phyloP scores from a whole-genome alignment of 371 early-diverging fungal species.

The Rhizopus arrhizus region DNA sequence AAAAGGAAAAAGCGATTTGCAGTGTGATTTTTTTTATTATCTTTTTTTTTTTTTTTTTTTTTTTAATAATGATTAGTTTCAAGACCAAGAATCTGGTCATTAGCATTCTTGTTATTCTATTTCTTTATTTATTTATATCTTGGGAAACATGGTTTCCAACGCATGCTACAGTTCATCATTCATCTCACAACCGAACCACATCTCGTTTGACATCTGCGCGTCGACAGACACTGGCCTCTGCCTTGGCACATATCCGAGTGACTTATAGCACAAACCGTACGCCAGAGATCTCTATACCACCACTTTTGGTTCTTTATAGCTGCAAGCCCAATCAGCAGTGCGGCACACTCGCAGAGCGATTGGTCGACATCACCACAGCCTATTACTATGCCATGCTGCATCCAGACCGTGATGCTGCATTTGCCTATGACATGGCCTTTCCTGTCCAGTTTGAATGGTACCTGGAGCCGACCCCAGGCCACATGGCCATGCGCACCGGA shows the following conservation, averaged over 20 bases:
- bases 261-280: slow-evolving; percentile 52
- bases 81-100: neutral
- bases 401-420: slow-evolving; percentile 36
- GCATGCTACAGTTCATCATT: neutral
- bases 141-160: neutral
- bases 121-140: neutral
- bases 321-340: slow-evolving; percentile 26
- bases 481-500: slow-evolving; percentile 37
- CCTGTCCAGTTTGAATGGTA: slow-evolving; percentile 43
- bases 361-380: slow-evolving; percentile 32
- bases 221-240: slow-evolving; percentile 27
- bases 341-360: slow-evolving; percentile 36
- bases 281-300: slow-evolving; percentile 46
- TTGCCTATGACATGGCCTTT: slow-evolving; percentile 36
- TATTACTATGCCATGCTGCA: slow-evolving; percentile 46
- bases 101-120: neutral
- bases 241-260: slow-evolving; percentile 40
- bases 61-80: neutral
- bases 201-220: slow-evolving; percentile 13
- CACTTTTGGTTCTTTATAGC: slow-evolving; percentile 36
- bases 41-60: too few relatives aligned
- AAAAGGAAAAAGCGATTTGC: too few relatives aligned
- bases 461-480: slow-evolving; percentile 33
- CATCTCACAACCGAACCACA: neutral
- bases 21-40: too few relatives aligned